phyloP scores from a whole-genome alignment of 257 asterid species.

The Lycium barbarum region DNA sequence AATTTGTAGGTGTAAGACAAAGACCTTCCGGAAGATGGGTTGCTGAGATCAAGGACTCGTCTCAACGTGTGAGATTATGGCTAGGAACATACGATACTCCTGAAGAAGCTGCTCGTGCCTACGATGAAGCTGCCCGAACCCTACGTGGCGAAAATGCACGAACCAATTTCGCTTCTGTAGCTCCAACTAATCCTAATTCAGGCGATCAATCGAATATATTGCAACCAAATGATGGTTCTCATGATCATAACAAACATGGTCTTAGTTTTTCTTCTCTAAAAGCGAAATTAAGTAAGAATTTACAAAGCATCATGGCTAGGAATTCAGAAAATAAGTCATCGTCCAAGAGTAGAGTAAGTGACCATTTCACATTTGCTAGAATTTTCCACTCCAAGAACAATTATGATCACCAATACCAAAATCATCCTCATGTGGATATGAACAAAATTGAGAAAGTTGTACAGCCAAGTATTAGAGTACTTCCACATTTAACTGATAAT shows the following conservation, averaged over 20 bases:
- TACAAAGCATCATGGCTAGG: slow-evolving; percentile 77
- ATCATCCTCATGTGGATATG: slow-evolving; percentile 42
- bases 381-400: slow-evolving; percentile 68
- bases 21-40: slow-evolving; percentile 94
- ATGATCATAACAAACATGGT: slow-evolving; percentile 44
- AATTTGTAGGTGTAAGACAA: slow-evolving; percentile 83
- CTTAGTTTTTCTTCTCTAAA: slow-evolving; percentile 78
- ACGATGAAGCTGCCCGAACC: slow-evolving; percentile 89
- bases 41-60: slow-evolving; percentile 91
- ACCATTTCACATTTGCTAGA: slow-evolving; percentile 87
- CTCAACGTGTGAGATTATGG: slow-evolving; percentile 80
- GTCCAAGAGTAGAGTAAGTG: slow-evolving; percentile 74
- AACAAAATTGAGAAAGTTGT: slow-evolving; percentile 70
- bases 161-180: slow-evolving; percentile 60
- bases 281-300: slow-evolving; percentile 77
- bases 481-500: slow-evolving; percentile 50
- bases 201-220: slow-evolving; percentile 20
- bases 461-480: slow-evolving; percentile 77
- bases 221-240: slow-evolving; percentile 19
- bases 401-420: slow-evolving; percentile 49
- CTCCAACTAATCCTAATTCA: slow-evolving; percentile 26
- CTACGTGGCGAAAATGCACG: slow-evolving; percentile 88
- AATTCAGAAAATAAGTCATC: slow-evolving; percentile 64
- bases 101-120: slow-evolving; percentile 90
- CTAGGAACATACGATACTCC: slow-evolving; percentile 91